These are phyloP conservation scores for Hypoxylon sp. DNA, from an alignment of 2,329 filamentous ascomycete genomes.

Conservation along the genomic window DNA sequence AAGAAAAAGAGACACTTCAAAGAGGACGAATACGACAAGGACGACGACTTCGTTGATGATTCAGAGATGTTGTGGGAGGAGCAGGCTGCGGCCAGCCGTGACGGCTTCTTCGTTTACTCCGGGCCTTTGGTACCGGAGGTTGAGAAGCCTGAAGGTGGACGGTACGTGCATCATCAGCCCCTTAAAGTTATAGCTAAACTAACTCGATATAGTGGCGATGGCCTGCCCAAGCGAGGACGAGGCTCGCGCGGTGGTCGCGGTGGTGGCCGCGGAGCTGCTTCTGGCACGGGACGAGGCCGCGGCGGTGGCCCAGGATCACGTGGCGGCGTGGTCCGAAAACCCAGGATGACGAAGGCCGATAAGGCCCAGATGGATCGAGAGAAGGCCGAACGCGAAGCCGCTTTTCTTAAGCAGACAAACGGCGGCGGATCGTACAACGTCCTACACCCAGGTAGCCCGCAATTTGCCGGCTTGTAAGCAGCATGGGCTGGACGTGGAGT, in stretches of 20 bases:
- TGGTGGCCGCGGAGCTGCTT: slow-evolving; percentile 65
- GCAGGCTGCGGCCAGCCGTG: slow-evolving; percentile 89
- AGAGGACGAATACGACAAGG: slow-evolving; percentile 84
- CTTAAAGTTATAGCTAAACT: slow-evolving; percentile 41
- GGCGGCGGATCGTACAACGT: slow-evolving; percentile 44
- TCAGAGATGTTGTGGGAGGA: slow-evolving; percentile 96
- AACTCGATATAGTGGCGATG: slow-evolving; percentile 68
- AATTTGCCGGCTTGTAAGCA: slow-evolving; percentile 45
- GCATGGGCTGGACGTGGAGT: neutral
- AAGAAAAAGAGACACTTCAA: slow-evolving; percentile 84
- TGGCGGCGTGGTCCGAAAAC: slow-evolving; percentile 79
- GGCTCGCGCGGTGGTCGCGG: slow-evolving; percentile 59
- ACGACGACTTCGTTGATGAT: slow-evolving; percentile 89
- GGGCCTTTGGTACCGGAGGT: slow-evolving; percentile 88
- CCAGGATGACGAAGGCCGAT: slow-evolving; percentile 85
- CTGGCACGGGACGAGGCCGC: slow-evolving; percentile 55
- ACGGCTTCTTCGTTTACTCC: slow-evolving; percentile 98
- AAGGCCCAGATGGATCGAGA: slow-evolving; percentile 82
- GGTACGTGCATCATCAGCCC: slow-evolving; percentile 52
- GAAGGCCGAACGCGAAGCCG: slow-evolving; percentile 74
- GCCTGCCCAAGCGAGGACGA: slow-evolving; percentile 73
- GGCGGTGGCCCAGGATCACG: slow-evolving; percentile 59
- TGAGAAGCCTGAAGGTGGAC: slow-evolving; percentile 69
- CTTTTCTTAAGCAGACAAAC: slow-evolving; percentile 42
- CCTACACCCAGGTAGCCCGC: slow-evolving; percentile 45